phyloP scores from a whole-genome alignment of 2,329 filamentous ascomycete genomes.

The Amesomyces nigricolor region DNA sequence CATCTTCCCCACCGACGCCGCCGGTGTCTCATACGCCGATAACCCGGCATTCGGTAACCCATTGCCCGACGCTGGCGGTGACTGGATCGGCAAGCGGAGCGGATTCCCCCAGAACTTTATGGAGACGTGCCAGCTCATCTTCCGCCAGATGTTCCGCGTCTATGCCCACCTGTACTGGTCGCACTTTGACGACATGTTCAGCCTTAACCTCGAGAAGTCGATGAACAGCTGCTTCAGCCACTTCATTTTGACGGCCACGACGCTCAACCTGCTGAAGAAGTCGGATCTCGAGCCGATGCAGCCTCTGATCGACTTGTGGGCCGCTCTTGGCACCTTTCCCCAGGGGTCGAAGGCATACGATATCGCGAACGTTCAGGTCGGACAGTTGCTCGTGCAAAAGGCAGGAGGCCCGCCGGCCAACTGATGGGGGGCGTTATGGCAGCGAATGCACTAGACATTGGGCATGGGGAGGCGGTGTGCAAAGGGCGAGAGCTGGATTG shows the following conservation, averaged over 20 bases:
- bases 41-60: conserved; percentile 51
- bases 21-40: conserved; percentile 60
- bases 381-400: conserved; percentile 51
- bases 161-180: conserved; percentile 98
- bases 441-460: not conserved
- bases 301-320: conserved; percentile 86
- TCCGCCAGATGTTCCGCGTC: conserved; percentile 97
- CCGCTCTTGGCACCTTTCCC: conserved; percentile 81
- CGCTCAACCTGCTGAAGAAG: conserved; percentile 76
- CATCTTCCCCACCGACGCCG: conserved; percentile 84
- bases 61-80: conserved; percentile 56
- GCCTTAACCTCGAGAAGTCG: conserved; percentile 73
- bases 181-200: conserved; percentile 82
- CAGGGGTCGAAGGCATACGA: conserved; percentile 64
- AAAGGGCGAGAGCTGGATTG: too few species aligned
- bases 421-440: not conserved
- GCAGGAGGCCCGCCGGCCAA: conserved; percentile 23
- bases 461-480: too few species aligned
- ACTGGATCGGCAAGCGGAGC: conserved; percentile 86
- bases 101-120: conserved; percentile 90
- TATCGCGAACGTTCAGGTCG: conserved; percentile 56
- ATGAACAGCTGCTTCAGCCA: conserved; percentile 85
- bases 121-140: conserved; percentile 85
- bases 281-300: conserved; percentile 95
- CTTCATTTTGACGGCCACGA: conserved; percentile 74